Evolutionary conservation across 176 grass and related monocot genomes (phyloP).

Genomic region (Lolium rigidum): DNA sequence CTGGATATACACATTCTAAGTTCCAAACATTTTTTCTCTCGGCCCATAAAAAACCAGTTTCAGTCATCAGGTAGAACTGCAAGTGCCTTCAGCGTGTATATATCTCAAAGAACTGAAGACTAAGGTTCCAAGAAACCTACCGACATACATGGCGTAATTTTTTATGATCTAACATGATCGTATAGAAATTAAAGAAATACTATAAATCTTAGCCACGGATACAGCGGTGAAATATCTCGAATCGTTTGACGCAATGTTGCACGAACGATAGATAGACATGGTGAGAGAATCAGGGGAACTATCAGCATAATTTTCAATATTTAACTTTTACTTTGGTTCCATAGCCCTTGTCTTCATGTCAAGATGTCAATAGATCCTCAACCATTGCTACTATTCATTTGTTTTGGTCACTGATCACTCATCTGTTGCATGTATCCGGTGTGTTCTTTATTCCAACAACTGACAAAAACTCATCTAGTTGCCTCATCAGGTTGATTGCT

Average conservation of each 20-base stretch:
- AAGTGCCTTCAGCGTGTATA: no score
- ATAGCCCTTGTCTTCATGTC: neutral
- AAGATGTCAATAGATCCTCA: slow-evolving; percentile 11
- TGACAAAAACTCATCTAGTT: neutral
- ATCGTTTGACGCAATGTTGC: neutral
- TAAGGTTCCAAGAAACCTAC: neutral
- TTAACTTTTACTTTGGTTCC: neutral
- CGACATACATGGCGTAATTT: no score
- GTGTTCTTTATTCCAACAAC: slow-evolving; percentile 1
- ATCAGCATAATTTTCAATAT: neutral
- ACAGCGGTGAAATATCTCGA: neutral
- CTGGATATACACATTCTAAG: no score
- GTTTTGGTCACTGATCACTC: neutral
- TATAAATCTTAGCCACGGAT: neutral
- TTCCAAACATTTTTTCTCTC: no score
- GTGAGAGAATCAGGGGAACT: slow-evolving; percentile 41
- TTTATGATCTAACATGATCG: no score
- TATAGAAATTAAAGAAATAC: no score
- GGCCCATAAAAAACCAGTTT: no score
- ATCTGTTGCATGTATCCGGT: neutral
- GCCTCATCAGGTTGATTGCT: neutral
- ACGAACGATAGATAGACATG: neutral
- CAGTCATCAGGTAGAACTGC: no score
- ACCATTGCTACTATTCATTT: neutral
- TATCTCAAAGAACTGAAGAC: neutral